Base-by-base conservation (phyloP, 2,329 filamentous ascomycete genomes). In the Penicillium digitatum region DNA sequence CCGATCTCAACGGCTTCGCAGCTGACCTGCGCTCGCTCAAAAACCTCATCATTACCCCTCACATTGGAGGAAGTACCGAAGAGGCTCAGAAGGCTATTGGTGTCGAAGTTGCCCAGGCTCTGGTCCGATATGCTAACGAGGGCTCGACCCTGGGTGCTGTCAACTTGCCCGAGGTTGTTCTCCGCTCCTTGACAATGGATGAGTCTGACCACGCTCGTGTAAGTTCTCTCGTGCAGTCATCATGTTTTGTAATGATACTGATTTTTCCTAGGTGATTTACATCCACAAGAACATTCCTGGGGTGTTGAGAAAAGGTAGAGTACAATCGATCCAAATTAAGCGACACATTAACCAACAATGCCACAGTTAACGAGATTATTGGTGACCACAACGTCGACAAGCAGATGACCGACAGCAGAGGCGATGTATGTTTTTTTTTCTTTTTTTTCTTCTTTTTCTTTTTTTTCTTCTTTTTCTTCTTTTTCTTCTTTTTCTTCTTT, bases 331-430 rank as follows among this genome's bases (percentile, higher is more conserved):
- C 10, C 4, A 35, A 22, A 40, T 7, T 9, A 18, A 24, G 16
- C 3, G 47, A 34, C 18, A 18, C 32, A 2, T 31, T 18, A 48
- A 22, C 55, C 56, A 20, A 56, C 56, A 44, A 47, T 52, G 54
- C 6, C 29, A 45, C 60, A 87, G 94, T 99, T 63, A 99, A 99
- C 80, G 89, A 94, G 69, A 90, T 97, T 59, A 82, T 99, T 45
- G 89, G 88, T 40, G 87, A 95, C 68, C 92, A 99, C 80, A 99
- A 99, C 74, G 92, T 99, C 65, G 93, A 96, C 78, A 97, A 97
- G 81, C 94, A 99, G 77, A 97, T 95, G 79, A 94, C 90, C 48
- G 94, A 97, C 74, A 95, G 89, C 76, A 88, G 87, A 78, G 93
- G 91, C 64, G 93, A 97, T 72, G 87, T 89, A 76, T 62, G 82